Base-by-base conservation (phyloP, 768 basidiomycete genomes). In the Suillus ampliporus region DNA sequence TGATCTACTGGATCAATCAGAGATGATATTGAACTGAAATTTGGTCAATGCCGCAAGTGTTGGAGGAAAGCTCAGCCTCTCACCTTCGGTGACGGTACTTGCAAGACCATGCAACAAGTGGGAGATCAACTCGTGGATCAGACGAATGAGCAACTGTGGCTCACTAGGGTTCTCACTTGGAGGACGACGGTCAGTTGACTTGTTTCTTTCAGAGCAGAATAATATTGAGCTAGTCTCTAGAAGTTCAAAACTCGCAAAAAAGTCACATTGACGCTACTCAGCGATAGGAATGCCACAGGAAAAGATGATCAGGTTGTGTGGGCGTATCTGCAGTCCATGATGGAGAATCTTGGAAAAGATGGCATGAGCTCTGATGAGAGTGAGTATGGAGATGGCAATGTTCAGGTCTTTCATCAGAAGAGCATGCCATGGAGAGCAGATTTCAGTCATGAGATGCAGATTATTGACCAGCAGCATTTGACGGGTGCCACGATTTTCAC, bases 341-440 rank as follows among this genome's bases (percentile, higher is more conserved):
- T 44, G 43, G 43, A 44, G 43, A 21, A 44, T 44, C 43, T 44
- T 44, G 43, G 43, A 9, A 44, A 44, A 44, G 43, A 44, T 44
- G 43, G 43, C 43, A 44, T 44, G 43, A 44, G 43, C 43, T 44
- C 43, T 44, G 43, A 44, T 11, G n/a, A 21, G 43, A 44, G 43
- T 44, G 43, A 44, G 10, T 11, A 44, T 2, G n/a, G n/a, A 44
- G 43, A 44, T 44, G n/a, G 43, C 10, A n/a, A 44, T 11, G 10
- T 44, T 44, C 43, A 44, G 43, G 43, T 44, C 43, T 44, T 44
- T 44, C n/a, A 5, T 44, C n/a, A 10, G 5, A 44, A 44, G 43
- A 44, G 43, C 4, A 21, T 44, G 43, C 43, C 43, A 44, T 44
- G 43, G n/a, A 44, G 43, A 11, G 43, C 43, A 44, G 43, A 44